Evolutionary conservation across 2,329 filamentous ascomycete species (phyloP), one percentile per base, ranked within the genome.

Genomic region (Cadophora gregata): DNA sequence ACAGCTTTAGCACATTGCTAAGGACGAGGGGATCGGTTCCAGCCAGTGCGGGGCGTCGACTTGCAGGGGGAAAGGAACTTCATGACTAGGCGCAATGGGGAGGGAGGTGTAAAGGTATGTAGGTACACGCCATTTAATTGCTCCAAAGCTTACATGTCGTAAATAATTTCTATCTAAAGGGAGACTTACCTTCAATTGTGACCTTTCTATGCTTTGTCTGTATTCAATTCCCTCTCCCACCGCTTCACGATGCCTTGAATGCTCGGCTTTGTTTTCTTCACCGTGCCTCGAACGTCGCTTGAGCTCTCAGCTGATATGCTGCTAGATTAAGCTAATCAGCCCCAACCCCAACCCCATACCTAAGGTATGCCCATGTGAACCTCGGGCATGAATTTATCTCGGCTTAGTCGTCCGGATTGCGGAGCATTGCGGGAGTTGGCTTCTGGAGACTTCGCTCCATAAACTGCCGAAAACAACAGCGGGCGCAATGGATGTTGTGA

Each of bases 301-400:
- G 31, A 58, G 31, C 55, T 58, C 55, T 38, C 55, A 58, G 55
- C 55, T 58, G 55, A 58, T 38, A 58, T 38, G 4, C 10, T 33
- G 42, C 55, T 42, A 42, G 19, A 24, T 38, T 33, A 25, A 42
- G 55, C 55, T 42, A 42, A 58, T 3, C 51, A 31, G 31, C 31
- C 31, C 14, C 38, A 47, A 21, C 42, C n/a, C 4, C 16, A 45
- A 45, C n/a, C n/a, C n/a, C n/a, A n/a, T n/a, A n/a, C n/a, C n/a
- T n/a, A n/a, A n/a, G n/a, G n/a, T n/a, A n/a, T n/a, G n/a, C n/a
- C 42, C 42, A 47, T 36, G 19, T 24, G 31, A 19, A 60, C 58
- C 58, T 47, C 36, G 58, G 38, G 58, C 55, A 38, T 58, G 55
- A 33, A 42, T 24, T n/a, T 29, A 19, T 48, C 9, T 45, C 27